Evolutionary conservation across 108 stramenopile genomes (phyloP), one percentile per base, ranked within the genome.

Genomic region (Ochromonas danica): DNA sequence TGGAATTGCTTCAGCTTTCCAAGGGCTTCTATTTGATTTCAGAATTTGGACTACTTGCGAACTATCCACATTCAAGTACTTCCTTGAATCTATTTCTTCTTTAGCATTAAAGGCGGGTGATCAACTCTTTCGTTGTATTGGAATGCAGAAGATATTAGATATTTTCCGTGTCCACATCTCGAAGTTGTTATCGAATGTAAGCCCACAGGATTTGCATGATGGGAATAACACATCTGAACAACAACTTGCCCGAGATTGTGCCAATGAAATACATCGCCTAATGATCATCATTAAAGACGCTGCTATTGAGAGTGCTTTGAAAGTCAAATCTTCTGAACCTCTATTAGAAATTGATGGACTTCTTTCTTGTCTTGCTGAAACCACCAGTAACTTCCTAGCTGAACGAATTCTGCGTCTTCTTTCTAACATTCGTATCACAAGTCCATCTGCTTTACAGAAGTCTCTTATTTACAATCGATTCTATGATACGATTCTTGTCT

Each of bases 11-110:
- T 6, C 72, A 28, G 72, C 72, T 6, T 42, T 75, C 10, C 72
- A 75, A 60, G 72, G 72, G 22, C 38, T 75, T 6, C 40, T 75
- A 36, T 60, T 75, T 75, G 72, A 75, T 57, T 75, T 75, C 72
- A 3, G 51, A 27, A 33, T 75, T 6, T 75, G 72, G 72, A 33
- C 14, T 75, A 27, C 10, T 28, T 41, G 31, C 51, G 36, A 3
- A 6, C 27, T 57, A 10, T 22, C 72, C 3, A 27, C 36, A 3
- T 27, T 45, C 14, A 45, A 75, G 27, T 27, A 41, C 31, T 6
- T 75, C 3, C 38, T 60, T 3, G 72, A 45, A 30, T 10, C n/a
- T 6, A 14, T 41, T 3, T 38, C 27, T 42, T 3, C 17, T 3
- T 6, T 60, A 22, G 40, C 40, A 6, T 22, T 51, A 14, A 42